Evolutionary conservation across 2,329 filamentous ascomycete genomes (phyloP).

Genomic region (Chrysoporthe puriensis): DNA sequence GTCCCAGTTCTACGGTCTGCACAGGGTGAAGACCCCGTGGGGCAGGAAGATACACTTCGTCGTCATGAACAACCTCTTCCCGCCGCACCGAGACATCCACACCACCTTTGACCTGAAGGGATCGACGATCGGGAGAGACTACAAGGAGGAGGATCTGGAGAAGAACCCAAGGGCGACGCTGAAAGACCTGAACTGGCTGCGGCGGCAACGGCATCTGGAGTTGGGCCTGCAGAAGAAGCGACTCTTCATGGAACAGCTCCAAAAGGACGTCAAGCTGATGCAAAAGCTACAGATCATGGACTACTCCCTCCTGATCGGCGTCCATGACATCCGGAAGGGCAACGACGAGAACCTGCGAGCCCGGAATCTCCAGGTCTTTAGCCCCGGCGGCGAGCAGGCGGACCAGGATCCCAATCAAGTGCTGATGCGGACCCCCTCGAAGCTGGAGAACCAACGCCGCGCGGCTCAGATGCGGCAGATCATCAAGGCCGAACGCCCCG

Average conservation of each 20-base stretch:
- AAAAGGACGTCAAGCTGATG: slow-evolving; percentile 82
- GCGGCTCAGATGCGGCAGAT: slow-evolving; percentile 89
- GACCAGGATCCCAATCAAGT: slow-evolving; percentile 62
- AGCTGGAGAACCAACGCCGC: slow-evolving; percentile 88
- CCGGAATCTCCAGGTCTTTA: slow-evolving; percentile 93
- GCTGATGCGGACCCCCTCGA: slow-evolving; percentile 88
- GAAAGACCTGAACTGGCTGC: slow-evolving; percentile 96
- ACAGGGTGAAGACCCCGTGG: slow-evolving; percentile 97
- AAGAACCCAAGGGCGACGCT: slow-evolving; percentile 90
- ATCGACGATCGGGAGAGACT: slow-evolving; percentile 91
- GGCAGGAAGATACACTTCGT: slow-evolving; percentile 99
- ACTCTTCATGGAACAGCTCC: slow-evolving; percentile 86
- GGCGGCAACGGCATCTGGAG: slow-evolving; percentile 82
- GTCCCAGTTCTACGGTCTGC: slow-evolving; percentile 96
- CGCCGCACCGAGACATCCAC: slow-evolving; percentile 95
- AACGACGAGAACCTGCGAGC: slow-evolving; percentile 92
- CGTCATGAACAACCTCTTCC: slow-evolving; percentile 99
- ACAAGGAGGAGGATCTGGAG: slow-evolving; percentile 83
- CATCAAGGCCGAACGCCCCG: slow-evolving; percentile 88
- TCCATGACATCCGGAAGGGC: slow-evolving; percentile 86
- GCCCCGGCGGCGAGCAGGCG: slow-evolving; percentile 73
- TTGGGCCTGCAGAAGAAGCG: slow-evolving; percentile 87
- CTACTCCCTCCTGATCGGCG: slow-evolving; percentile 92
- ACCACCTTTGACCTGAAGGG: slow-evolving; percentile 96
- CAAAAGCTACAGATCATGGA: slow-evolving; percentile 97